These are phyloP conservation scores for Cyphellophora europaea DNA, from an alignment of 2,329 filamentous ascomycete species.

Conservation along the genomic window DNA sequence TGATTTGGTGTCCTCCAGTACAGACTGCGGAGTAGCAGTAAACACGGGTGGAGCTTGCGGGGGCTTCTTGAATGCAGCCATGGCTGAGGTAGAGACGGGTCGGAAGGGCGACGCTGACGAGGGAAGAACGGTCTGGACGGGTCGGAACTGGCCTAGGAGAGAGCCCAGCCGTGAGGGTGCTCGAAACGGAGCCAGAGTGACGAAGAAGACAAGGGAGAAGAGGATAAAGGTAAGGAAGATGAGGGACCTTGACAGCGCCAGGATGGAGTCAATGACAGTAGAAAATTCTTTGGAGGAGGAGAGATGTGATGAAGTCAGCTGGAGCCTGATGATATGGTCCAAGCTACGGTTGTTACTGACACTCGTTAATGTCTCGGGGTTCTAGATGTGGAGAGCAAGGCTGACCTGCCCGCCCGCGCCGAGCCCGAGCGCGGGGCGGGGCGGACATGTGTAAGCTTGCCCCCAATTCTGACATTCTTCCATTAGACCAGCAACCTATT, in stretches of 20 bases:
- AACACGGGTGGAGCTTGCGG: conserved; percentile 39
- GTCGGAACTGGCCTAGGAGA: conserved; percentile 31
- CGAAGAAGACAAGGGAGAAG: conserved; percentile 27
- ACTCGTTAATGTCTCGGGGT: no score
- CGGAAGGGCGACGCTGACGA: conserved; percentile 15
- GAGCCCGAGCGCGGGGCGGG: no score
- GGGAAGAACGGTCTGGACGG: conserved; percentile 16
- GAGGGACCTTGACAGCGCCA: conserved; percentile 7
- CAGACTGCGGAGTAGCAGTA: conserved; percentile 36
- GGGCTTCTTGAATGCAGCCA: conserved; percentile 34
- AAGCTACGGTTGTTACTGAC: no score
- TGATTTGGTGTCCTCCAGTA: conserved; percentile 38
- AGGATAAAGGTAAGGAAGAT: conserved; percentile 23
- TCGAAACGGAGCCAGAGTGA: conserved; percentile 40
- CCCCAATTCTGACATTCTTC: no score
- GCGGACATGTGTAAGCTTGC: no score
- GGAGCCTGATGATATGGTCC: no score
- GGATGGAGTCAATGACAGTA: no score
- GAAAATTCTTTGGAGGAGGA: no score
- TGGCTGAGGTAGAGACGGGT: conserved; percentile 35
- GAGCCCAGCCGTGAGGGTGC: conserved; percentile 31
- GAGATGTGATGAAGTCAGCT: no score
- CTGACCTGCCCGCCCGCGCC: no score
- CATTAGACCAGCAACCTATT: no score
- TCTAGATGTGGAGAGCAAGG: no score